Evolutionary conservation across 2,329 filamentous ascomycete genomes (phyloP), one percentile per base, ranked within the genome.

Genomic region (Nigrospora oryzae): DNA sequence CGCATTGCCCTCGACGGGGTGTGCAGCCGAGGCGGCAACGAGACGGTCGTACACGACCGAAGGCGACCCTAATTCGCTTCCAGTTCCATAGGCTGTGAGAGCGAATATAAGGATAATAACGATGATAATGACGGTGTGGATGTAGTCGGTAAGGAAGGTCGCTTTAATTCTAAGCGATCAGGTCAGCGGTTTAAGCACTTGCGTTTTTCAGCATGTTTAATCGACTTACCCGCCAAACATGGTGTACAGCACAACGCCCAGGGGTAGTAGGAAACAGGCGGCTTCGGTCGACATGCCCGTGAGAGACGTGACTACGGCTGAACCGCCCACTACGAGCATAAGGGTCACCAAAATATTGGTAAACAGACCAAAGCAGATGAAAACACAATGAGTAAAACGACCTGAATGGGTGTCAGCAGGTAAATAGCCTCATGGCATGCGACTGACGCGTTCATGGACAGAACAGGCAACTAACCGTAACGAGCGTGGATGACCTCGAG

Each of bases 281-380:
- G 89, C 89, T 11, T 84, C 81, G 13, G 85, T 89, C 31, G 79
- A 76, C 61, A 90, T 81, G 30, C 86, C 86, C 1, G 84, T 89
- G 42, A 90, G 66, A 11, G 82, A 75, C 36, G 69, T 77, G 51
- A 86, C 76, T 0, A 91, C 89, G 5, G 86, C 85, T 11, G 82
- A 81, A 36, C 89, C 89, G 48, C 90, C 89, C 15, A 89, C 89
- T 49, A 95, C 76, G 41, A 95, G 68, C 89, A 94, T 94, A 40
- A 89, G 82, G 2, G 88, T 91, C 31, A 95, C 89, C 5, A 95
- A 74, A 36, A 94, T 86, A 56, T 93, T 90, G 33, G 88, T 95
- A 64, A 86, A 83, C 14, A 93, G 68, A 30, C 85, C 88, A 51
- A 95, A 95, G 2, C 84, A 72, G 51, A 89, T 86, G 61, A 89